Evolutionary conservation across 306 rosid genomes (phyloP).

Genomic region (Malus orientalis): DNA sequence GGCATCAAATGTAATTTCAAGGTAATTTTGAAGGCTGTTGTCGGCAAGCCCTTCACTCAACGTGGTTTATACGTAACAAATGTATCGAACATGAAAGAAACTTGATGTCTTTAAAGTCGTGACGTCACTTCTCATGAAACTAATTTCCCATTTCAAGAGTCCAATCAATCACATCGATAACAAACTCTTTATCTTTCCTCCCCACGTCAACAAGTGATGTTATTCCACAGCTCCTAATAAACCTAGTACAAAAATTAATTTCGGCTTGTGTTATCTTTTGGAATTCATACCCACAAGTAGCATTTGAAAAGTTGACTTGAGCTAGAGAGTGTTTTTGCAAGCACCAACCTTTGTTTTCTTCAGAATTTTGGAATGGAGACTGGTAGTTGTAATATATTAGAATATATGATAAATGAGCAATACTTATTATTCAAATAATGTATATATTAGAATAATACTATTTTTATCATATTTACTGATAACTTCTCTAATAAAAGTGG

Average conservation of each 20-base stretch:
- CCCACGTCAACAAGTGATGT: not conserved
- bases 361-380: too few species aligned
- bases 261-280: not conserved
- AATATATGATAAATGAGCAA: too few species aligned
- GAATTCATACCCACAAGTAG: not conserved
- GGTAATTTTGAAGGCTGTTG: not conserved
- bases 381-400: too few species aligned
- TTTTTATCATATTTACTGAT: too few species aligned
- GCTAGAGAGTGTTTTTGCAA: too few species aligned
- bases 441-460: too few species aligned
- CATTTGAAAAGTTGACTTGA: too few species aligned
- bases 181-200: not conserved
- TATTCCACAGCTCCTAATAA: not conserved
- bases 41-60: too few species aligned
- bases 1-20: not conserved
- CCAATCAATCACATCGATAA: not conserved
- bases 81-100: not conserved
- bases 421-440: too few species aligned
- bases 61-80: not conserved
- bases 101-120: not conserved
- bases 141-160: not conserved
- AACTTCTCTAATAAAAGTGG: too few species aligned
- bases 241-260: not conserved
- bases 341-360: too few species aligned
- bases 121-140: not conserved